Percentiles rank a stretch among this genome's conserved stretches.
Conservation (phyloP, 1,284 basidiomycete species). For the Rhodotorula sp. region DNA sequence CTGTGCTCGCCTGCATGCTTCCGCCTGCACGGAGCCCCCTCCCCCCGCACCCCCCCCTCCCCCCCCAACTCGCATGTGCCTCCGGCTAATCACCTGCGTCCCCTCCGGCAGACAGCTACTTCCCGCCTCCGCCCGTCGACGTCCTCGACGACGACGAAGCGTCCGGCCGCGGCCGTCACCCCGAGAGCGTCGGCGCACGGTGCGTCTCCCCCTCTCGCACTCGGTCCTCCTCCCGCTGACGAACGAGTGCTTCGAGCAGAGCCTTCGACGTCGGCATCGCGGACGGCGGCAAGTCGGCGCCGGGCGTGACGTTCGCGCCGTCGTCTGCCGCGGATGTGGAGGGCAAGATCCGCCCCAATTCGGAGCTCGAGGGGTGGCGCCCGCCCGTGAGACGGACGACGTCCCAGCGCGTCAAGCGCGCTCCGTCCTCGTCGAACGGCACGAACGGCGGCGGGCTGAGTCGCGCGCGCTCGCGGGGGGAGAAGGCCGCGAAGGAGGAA, state of each 20-base stretch:
- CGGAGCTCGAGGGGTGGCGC: conserved; percentile 30
- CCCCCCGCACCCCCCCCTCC: too few species aligned
- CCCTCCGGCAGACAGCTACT: conserved; percentile 34
- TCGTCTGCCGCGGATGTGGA: background rate
- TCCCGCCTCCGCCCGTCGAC: conserved; percentile 30
- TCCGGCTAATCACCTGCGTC: background rate
- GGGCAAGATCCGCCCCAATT: conserved; percentile 12
- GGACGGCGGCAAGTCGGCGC: conserved; percentile 21
- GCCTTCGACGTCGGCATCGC: conserved; percentile 33
- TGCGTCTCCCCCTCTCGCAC: background rate
- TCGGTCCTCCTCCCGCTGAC: background rate
- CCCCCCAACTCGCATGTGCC: too few species aligned
- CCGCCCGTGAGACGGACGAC: conserved; percentile 31
- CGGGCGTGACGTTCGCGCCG: conserved; percentile 41
- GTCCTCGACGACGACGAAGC: conserved; percentile 31
- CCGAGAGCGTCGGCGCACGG: conserved; percentile 32
- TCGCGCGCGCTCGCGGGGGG: background rate
- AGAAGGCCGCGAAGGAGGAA: background rate
- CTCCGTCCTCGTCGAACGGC: background rate
- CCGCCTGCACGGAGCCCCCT: too few species aligned
- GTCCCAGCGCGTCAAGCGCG: conserved; percentile 28
- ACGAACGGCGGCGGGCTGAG: background rate
- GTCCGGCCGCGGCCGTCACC: conserved; percentile 26
- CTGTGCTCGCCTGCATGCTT: too few species aligned
- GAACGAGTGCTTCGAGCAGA: background rate